These are phyloP conservation scores for Yarrowia sp. DNA, from an alignment of 805 yeast species.

Conservation along the genomic window DNA sequence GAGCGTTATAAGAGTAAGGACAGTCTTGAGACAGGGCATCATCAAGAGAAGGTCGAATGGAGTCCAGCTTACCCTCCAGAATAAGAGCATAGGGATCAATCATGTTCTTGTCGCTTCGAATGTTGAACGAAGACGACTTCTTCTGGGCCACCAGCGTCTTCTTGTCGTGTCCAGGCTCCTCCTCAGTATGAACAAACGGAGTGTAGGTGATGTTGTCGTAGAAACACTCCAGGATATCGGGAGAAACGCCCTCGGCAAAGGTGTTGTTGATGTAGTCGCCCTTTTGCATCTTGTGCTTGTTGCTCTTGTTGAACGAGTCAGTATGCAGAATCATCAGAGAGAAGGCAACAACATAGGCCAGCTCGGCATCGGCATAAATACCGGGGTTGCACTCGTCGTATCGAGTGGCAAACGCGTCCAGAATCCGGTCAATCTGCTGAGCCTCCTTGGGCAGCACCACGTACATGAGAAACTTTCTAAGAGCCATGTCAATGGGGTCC, in stretches of 20 bases:
- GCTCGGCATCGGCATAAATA: constrained; percentile 46
- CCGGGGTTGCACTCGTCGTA: constrained; percentile 49
- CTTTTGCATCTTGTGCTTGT: constrained; percentile 65
- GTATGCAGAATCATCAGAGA: constrained; percentile 72
- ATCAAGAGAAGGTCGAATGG: constrained; percentile 39
- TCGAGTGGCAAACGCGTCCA: constrained; percentile 54
- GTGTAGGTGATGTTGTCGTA: constrained; percentile 65
- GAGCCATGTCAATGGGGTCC: constrained; percentile 64
- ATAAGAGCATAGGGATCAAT: constrained; percentile 42
- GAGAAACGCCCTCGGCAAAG: constrained; percentile 39
- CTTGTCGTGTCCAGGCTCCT: constrained; percentile 31
- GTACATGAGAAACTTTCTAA: constrained; percentile 57
- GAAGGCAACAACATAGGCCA: constrained; percentile 61
- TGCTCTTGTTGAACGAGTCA: constrained; percentile 65
- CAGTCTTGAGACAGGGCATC: constrained; percentile 34
- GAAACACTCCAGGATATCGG: constrained; percentile 47
- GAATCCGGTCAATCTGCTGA: constrained; percentile 70
- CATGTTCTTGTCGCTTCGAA: constrained; percentile 32
- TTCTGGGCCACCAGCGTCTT: constrained; percentile 17
- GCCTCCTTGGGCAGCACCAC: constrained; percentile 67
- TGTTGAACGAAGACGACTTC: constrained; percentile 30
- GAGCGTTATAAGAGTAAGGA: constrained; percentile 35
- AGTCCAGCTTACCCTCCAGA: constrained; percentile 39
- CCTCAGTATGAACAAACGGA: constrained; percentile 53
- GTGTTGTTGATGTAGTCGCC: constrained; percentile 56